Percentiles rank a stretch among this genome's conserved stretches.
phyloP scores from a whole-genome alignment of 202 grass and related monocot species.

The Saccharum hybrid region DNA sequence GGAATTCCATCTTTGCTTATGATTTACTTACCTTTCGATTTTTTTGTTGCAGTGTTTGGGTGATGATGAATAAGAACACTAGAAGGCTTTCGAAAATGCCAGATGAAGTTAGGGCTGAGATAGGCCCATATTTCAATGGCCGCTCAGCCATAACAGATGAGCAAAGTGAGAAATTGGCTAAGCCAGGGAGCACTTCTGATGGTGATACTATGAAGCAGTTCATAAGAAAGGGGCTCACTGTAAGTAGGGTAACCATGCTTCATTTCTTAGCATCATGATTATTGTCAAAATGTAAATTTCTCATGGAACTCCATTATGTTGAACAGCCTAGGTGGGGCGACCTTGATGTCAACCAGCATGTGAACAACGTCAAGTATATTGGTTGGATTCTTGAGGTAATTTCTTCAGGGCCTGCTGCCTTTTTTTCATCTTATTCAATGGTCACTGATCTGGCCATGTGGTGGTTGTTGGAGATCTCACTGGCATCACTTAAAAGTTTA shows the following conservation, averaged over 20 bases:
- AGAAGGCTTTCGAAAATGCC: conserved; percentile 92
- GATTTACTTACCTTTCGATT: conserved; percentile 20
- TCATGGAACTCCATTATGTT: conserved; percentile 32
- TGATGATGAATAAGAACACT: conserved; percentile 98
- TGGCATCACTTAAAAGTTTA: conserved; percentile 26
- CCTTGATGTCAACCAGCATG: conserved; percentile 97
- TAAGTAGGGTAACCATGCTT: conserved; percentile 50
- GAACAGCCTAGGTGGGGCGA: conserved; percentile 94
- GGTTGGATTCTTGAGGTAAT: conserved; percentile 99
- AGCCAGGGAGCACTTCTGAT: conserved; percentile 56
- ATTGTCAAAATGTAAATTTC: conserved; percentile 13
- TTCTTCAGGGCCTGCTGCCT: neutral
- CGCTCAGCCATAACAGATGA: conserved; percentile 67
- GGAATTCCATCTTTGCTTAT: conserved; percentile 32
- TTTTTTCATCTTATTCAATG: conserved; percentile 4
- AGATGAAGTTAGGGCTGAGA: conserved; percentile 94
- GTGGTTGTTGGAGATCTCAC: neutral
- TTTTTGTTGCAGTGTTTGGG: conserved; percentile 77
- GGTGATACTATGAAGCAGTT: conserved; percentile 54
- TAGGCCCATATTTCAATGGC: conserved; percentile 79
- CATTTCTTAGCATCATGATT: neutral
- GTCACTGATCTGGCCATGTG: conserved; percentile 23
- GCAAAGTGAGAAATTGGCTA: conserved; percentile 74
- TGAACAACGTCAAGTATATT: conserved; percentile 99
- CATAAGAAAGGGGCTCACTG: conserved; percentile 85